These are phyloP conservation scores for Sarcodon aspratus DNA, from an alignment of 768 basidiomycete species.

Conservation along the genomic window DNA sequence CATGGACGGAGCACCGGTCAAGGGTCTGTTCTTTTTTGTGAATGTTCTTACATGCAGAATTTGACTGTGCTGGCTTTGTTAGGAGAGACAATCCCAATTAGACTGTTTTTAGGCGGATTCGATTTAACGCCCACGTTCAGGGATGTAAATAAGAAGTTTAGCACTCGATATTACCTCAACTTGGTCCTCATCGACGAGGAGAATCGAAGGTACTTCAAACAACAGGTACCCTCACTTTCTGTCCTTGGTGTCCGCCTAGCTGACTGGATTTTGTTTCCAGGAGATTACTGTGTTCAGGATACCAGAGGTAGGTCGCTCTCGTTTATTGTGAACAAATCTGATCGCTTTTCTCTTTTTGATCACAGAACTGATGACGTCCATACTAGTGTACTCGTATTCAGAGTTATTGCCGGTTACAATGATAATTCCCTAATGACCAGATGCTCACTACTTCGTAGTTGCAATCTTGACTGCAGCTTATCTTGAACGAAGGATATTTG, in stretches of 20 bases:
- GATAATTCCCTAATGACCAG: background rate
- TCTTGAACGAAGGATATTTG: too few relatives aligned
- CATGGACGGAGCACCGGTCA: slow-evolving; percentile 97
- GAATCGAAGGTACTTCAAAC: slow-evolving; percentile 96
- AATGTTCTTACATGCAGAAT: background rate
- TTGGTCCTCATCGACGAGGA: slow-evolving; percentile 96
- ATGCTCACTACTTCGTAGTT: too few relatives aligned
- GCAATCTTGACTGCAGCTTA: too few relatives aligned
- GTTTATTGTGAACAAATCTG: background rate
- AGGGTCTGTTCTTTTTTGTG: slow-evolving; percentile 38
- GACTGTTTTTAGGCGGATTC: slow-evolving; percentile 95
- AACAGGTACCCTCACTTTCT: slow-evolving; percentile 44
- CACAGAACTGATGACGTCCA: slow-evolving; percentile 22
- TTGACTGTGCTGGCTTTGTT: background rate
- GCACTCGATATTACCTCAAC: slow-evolving; percentile 93
- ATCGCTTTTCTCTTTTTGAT: background rate
- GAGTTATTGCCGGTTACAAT: background rate
- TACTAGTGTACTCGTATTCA: slow-evolving; percentile 4
- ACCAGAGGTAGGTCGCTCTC: slow-evolving; percentile 50
- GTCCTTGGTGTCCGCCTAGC: background rate
- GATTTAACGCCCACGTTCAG: slow-evolving; percentile 98
- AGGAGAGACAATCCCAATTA: slow-evolving; percentile 98
- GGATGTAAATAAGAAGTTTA: slow-evolving; percentile 99
- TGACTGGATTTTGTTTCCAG: slow-evolving; percentile 17
- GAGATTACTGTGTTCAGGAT: slow-evolving; percentile 89